Conservation (phyloP, 2,329 filamentous ascomycete species). For the Colletotrichum truncatum region DNA sequence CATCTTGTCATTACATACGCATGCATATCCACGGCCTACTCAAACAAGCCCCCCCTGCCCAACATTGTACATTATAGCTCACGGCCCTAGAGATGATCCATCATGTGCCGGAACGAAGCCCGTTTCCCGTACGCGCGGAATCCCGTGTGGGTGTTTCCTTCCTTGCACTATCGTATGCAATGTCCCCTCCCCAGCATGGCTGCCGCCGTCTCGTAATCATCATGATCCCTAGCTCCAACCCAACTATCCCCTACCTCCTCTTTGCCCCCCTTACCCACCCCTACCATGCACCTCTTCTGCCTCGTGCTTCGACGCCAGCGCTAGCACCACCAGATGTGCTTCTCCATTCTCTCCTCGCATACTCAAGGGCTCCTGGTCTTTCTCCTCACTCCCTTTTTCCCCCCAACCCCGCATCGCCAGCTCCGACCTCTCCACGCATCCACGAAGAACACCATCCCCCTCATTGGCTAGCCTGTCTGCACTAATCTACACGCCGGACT, state of each 20-base stretch:
- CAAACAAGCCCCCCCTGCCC: not conserved
- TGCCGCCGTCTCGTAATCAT: conserved; percentile 6
- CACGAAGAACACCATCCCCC: conserved; percentile 1
- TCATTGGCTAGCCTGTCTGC: conserved; percentile 20
- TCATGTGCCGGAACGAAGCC: conserved; percentile 24
- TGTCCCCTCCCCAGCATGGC: not conserved
- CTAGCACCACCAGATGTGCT: not conserved
- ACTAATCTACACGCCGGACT: conserved; percentile 13
- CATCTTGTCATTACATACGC: not conserved
- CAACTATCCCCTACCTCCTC: not conserved
- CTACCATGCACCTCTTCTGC: not conserved
- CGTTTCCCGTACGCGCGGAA: conserved; percentile 16
- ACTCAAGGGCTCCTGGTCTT: not conserved
- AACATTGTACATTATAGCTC: not conserved
- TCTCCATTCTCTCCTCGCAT: conserved; percentile 4
- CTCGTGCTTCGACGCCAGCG: not conserved
- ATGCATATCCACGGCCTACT: not conserved
- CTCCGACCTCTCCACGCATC: conserved; percentile 27
- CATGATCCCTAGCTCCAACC: conserved; percentile 18
- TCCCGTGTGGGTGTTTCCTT: not conserved
- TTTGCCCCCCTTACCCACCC: not conserved
- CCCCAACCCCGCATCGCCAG: conserved; percentile 25
- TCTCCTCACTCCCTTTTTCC: not conserved
- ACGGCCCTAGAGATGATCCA: not conserved
- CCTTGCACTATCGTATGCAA: not conserved